phyloP scores from a whole-genome alignment of 2,329 filamentous ascomycete genomes.

The Paraphoma chrysanthemicola region DNA sequence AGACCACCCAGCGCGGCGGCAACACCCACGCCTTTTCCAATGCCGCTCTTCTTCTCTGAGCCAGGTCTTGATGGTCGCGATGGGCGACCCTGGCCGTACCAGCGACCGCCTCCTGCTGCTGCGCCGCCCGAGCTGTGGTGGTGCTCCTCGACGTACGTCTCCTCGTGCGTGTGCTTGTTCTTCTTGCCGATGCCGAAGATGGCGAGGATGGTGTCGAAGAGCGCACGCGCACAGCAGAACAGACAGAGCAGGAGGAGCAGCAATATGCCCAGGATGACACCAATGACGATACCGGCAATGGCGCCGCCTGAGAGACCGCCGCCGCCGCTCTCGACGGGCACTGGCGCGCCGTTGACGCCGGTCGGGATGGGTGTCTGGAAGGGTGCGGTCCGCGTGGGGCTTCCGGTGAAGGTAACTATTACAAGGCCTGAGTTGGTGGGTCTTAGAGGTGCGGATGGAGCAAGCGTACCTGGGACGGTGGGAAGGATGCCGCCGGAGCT shows the following conservation, averaged over 20 bases:
- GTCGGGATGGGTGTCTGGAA: conserved; percentile 63
- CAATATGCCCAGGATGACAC: conserved; percentile 70
- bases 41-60: conserved; percentile 43
- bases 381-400: conserved; percentile 56
- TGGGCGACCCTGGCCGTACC: conserved; percentile 53
- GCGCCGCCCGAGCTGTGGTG: conserved; percentile 67
- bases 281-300: conserved; percentile 83
- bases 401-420: conserved; percentile 53
- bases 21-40: conserved; percentile 47
- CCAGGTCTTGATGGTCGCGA: conserved; percentile 41
- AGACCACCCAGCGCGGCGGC: conserved; percentile 53
- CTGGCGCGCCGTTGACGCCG: conserved; percentile 53
- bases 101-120: conserved; percentile 59
- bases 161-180: conserved; percentile 56
- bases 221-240: conserved; percentile 66
- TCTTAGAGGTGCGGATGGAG: conserved; percentile 59
- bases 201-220: conserved; percentile 66
- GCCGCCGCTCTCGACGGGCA: conserved; percentile 33
- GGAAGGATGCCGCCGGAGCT: conserved; percentile 51
- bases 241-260: conserved; percentile 75
- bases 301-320: conserved; percentile 70
- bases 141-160: conserved; percentile 70
- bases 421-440: conserved; percentile 63
- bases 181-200: conserved; percentile 67
- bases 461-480: conserved; percentile 31